These are phyloP conservation scores for Allodekkera sacchari DNA, from an alignment of 805 yeast species.

Conservation along the genomic window DNA sequence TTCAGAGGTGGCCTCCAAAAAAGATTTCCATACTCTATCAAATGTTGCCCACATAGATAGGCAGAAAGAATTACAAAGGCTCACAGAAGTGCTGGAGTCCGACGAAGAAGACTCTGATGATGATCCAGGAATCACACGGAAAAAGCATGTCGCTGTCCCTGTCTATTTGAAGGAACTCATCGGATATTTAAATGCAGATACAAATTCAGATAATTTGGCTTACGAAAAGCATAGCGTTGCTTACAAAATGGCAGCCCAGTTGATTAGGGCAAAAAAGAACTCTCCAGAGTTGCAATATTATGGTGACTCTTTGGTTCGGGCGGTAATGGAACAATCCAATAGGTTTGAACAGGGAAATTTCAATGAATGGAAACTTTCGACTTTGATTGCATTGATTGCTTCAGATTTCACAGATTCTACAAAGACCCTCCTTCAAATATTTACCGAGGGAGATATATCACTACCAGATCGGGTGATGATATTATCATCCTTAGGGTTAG, in stretches of 20 bases:
- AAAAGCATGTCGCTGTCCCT: slow-evolving; percentile 36
- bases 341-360: slow-evolving; percentile 49
- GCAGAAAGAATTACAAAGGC: neutral
- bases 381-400: slow-evolving; percentile 56
- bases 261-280: slow-evolving; percentile 60
- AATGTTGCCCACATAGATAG: neutral
- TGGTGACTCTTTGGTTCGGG: slow-evolving; percentile 42
- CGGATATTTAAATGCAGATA: slow-evolving; percentile 40
- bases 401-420: slow-evolving; percentile 36
- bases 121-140: slow-evolving; percentile 31
- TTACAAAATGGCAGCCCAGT: slow-evolving; percentile 41
- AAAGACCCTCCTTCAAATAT: slow-evolving; percentile 33
- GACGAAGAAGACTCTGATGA: slow-evolving; percentile 39
- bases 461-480: slow-evolving; percentile 68
- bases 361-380: slow-evolving; percentile 55
- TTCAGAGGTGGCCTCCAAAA: too few species aligned
- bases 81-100: slow-evolving; percentile 12
- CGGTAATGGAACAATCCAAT: slow-evolving; percentile 48
- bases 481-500: slow-evolving; percentile 58
- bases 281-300: slow-evolving; percentile 56
- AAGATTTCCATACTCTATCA: neutral
- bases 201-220: slow-evolving; percentile 34
- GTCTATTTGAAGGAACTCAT: slow-evolving; percentile 70
- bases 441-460: slow-evolving; percentile 70
- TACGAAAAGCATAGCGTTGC: slow-evolving; percentile 44